Conservation (phyloP, 176 grass and related monocot species). For the Bolboschoenus planiculmis region DNA sequence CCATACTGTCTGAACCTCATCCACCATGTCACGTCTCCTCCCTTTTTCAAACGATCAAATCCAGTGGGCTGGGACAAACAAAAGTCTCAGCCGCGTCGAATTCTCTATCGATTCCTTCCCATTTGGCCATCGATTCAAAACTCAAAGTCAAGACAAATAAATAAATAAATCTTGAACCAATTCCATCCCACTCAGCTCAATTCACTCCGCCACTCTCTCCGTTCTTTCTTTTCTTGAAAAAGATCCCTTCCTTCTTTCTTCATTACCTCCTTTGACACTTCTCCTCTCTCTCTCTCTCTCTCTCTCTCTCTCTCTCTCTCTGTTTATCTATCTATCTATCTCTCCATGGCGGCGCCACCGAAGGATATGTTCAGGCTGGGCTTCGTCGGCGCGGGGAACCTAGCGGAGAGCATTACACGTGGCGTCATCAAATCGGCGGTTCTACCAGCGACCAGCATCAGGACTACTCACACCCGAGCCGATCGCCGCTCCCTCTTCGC, state of each 20-base stretch:
- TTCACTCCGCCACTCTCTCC: neutral
- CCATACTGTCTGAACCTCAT: neutral
- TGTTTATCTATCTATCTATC: neutral
- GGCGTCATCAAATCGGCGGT: conserved; percentile 68
- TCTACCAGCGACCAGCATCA: conserved; percentile 58
- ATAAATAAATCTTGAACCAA: neutral
- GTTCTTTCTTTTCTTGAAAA: neutral
- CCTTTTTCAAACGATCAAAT: neutral
- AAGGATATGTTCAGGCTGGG: conserved; percentile 52
- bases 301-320: neutral
- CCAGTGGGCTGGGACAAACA: neutral
- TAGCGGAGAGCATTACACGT: conserved; percentile 92
- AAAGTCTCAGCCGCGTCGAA: neutral
- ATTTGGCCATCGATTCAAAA: neutral
- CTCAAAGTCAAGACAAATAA: neutral
- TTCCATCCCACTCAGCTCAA: neutral
- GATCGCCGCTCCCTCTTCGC: conserved; percentile 63
- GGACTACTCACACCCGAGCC: conserved; percentile 58
- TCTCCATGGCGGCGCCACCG: conserved; percentile 40
- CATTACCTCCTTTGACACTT: too few species aligned
- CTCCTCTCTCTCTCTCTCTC: too few species aligned
- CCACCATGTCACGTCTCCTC: neutral
- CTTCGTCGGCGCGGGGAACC: conserved; percentile 74
- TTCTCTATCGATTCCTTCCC: neutral
- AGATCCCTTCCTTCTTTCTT: too few species aligned